Conservation (phyloP, 352 stramenopile genomes). For the Pythium coloratum region DNA sequence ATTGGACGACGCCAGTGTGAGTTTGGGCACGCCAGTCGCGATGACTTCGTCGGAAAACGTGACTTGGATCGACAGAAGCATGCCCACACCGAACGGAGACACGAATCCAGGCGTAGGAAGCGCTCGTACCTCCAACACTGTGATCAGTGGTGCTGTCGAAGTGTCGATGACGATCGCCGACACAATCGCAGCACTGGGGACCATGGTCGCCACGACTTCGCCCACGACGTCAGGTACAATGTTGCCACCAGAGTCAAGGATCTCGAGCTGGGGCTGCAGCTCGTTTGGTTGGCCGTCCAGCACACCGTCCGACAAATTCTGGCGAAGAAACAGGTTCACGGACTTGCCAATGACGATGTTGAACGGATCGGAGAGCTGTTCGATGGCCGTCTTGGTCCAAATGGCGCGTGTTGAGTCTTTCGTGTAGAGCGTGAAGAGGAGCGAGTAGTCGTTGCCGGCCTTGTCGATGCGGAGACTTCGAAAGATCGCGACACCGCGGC, state of each 20-base stretch:
- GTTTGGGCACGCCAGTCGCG: conserved; percentile 48
- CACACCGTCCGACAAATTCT: conserved; percentile 62
- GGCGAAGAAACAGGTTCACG: conserved; percentile 46
- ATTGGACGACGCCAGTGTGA: conserved; percentile 49
- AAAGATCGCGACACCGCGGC: conserved; percentile 61
- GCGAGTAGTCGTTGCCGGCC: conserved; percentile 69
- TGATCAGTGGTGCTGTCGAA: conserved; percentile 40
- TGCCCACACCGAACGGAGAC: conserved; percentile 67
- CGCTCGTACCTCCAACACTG: conserved; percentile 43
- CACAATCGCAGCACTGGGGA: conserved; percentile 59
- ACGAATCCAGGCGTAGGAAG: conserved; percentile 41
- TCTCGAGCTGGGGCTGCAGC: conserved; percentile 57
- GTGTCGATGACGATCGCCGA: conserved; percentile 74
- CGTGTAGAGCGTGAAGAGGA: conserved; percentile 68
- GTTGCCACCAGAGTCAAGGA: conserved; percentile 71
- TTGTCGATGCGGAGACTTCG: conserved; percentile 75
- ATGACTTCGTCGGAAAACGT: conserved; percentile 82
- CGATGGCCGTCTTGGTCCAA: conserved; percentile 50
- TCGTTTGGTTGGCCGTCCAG: conserved; percentile 79
- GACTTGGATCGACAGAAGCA: conserved; percentile 57
- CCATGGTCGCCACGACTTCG: conserved; percentile 48
- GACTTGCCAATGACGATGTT: conserved; percentile 53
- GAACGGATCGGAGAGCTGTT: conserved; percentile 59
- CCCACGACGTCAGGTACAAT: conserved; percentile 53
- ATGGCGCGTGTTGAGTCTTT: conserved; percentile 37